phyloP scores from a whole-genome alignment of 345 rosid genomes.

The Salix suchowensis region DNA sequence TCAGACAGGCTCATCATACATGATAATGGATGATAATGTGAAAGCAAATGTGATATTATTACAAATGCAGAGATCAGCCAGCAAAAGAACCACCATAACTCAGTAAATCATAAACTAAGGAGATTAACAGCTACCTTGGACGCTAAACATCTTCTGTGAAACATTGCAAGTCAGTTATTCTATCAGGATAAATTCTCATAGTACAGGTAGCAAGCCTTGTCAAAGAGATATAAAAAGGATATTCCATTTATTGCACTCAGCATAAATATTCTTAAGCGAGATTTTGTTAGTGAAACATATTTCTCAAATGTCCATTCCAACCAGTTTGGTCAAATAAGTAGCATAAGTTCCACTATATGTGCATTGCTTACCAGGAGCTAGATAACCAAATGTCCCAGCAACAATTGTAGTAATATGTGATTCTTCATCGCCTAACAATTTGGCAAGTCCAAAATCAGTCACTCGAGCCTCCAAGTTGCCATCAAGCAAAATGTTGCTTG shows the following conservation, averaged over 20 bases:
- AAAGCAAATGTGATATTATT: background rate
- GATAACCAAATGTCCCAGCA: constrained; percentile 98
- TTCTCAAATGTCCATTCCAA: background rate
- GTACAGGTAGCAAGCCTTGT: background rate
- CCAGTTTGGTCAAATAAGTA: background rate
- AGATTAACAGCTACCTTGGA: background rate
- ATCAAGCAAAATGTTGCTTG: constrained; percentile 96
- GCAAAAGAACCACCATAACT: background rate
- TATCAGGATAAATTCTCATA: background rate
- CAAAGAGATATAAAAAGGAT: background rate
- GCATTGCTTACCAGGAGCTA: constrained; percentile 82
- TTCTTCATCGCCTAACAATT: constrained; percentile 89
- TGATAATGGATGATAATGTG: background rate
- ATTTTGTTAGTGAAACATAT: background rate
- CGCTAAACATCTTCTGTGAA: background rate
- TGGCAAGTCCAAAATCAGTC: constrained; percentile 97
- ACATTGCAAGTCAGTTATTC: background rate
- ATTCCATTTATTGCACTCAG: background rate
- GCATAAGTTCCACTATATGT: background rate
- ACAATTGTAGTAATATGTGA: constrained; percentile 97
- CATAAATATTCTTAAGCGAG: background rate
- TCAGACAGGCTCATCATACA: constrained; percentile 2
- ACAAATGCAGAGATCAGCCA: background rate
- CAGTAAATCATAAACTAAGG: background rate
- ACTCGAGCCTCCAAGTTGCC: constrained; percentile 96